A percentile compares a stretch with the other conserved stretches of the same genome.
phyloP scores from a whole-genome alignment of 768 basidiomycete genomes.

The Calocybe indica region DNA sequence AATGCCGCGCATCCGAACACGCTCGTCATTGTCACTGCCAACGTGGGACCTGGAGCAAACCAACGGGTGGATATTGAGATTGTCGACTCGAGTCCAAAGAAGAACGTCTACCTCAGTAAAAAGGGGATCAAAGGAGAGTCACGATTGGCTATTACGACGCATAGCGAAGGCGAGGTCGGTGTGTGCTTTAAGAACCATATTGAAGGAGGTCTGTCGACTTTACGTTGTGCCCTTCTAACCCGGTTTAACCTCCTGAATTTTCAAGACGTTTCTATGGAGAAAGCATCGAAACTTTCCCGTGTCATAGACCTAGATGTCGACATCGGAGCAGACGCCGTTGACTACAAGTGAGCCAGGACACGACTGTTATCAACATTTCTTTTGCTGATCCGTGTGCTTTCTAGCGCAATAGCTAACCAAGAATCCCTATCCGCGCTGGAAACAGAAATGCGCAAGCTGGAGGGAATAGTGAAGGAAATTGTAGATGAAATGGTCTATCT shows the following conservation, averaged over 20 bases:
- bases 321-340: constrained; percentile 96
- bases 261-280: constrained; percentile 40
- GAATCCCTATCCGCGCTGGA: constrained; percentile 94
- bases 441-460: constrained; percentile 97
- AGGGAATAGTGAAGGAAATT: constrained; percentile 91
- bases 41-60: constrained; percentile 66
- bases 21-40: constrained; percentile 94
- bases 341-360: constrained; percentile 73
- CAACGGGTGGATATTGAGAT: constrained; percentile 95
- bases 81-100: constrained; percentile 76
- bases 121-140: constrained; percentile 85
- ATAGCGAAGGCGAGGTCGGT: constrained; percentile 90
- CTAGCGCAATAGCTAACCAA: constrained; percentile 95
- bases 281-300: constrained; percentile 47
- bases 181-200: constrained; percentile 89
- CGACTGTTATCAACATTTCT: constrained; percentile 18
- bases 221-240: too few relatives aligned
- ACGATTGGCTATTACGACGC: constrained; percentile 88
- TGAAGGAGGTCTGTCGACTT: constrained; percentile 45
- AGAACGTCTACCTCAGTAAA: constrained; percentile 90
- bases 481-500: constrained; percentile 91
- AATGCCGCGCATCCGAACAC: constrained; percentile 82
- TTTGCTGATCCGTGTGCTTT: background rate
- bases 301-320: constrained; percentile 93
- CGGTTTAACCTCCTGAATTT: background rate